Percentiles rank a stretch among this genome's conserved stretches.
These are phyloP conservation scores for Chlorella vulgaris DNA, from an alignment of 139 green algal genomes.

Conservation along the genomic window DNA sequence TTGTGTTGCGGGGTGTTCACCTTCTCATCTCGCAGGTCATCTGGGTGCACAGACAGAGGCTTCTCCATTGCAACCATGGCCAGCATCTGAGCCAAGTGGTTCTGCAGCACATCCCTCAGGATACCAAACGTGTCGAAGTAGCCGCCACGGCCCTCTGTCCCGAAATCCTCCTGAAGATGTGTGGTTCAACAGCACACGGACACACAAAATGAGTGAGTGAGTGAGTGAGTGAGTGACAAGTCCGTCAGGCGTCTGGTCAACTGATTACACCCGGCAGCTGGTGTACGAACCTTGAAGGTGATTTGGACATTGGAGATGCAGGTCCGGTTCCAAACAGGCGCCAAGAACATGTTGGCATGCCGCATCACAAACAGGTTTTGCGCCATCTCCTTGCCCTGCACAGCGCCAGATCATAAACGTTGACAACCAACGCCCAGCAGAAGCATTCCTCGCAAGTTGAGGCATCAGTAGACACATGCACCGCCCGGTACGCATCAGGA, in stretches of 20 bases:
- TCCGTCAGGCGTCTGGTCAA: background rate
- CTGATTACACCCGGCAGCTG: background rate
- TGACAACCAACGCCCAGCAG: background rate
- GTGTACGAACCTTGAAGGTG: slow-evolving; percentile 75
- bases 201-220: too few species aligned
- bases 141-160: slow-evolving; percentile 88
- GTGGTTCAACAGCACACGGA: background rate
- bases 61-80: slow-evolving; percentile 87
- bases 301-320: slow-evolving; percentile 89
- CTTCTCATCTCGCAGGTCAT: slow-evolving; percentile 98
- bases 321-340: slow-evolving; percentile 81
- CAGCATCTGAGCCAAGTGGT: background rate
- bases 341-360: slow-evolving; percentile 94
- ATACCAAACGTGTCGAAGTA: slow-evolving; percentile 99
- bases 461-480: too few species aligned
- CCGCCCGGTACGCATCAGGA: too few species aligned
- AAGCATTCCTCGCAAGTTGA: too few species aligned
- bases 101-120: slow-evolving; percentile 95
- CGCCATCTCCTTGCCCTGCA: slow-evolving; percentile 83
- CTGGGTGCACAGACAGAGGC: slow-evolving; percentile 80
- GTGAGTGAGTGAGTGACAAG: too few species aligned
- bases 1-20: slow-evolving; percentile 7
- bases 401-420: background rate
- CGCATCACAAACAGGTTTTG: slow-evolving; percentile 98
- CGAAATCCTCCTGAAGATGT: slow-evolving; percentile 79